phyloP scores from a whole-genome alignment of 129 eudicot species.

The Flaveria trinervia region DNA sequence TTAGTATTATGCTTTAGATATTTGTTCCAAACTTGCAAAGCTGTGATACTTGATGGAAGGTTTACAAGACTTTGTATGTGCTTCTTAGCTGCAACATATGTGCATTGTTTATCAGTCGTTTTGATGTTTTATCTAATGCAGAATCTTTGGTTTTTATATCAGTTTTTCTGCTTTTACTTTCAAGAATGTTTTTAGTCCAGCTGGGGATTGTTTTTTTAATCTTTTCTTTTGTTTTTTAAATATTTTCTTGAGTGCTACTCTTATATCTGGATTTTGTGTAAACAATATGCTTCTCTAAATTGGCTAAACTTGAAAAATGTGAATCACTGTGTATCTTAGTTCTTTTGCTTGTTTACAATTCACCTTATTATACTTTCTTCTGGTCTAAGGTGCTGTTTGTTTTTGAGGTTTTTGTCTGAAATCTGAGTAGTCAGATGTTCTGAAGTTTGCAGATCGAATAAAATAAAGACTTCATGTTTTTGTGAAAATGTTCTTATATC shows the following conservation, averaged over 20 bases:
- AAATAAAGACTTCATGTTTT: background rate
- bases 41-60: slow-evolving; percentile 6
- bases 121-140: slow-evolving; percentile 3
- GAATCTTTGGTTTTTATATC: background rate
- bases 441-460: background rate
- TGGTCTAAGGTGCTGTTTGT: background rate
- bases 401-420: background rate
- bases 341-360: background rate
- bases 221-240: background rate
- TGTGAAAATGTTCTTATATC: background rate
- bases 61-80: slow-evolving; percentile 14
- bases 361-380: background rate
- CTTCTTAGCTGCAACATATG: slow-evolving; percentile 19
- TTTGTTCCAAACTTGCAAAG: slow-evolving; percentile 22
- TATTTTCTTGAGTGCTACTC: background rate
- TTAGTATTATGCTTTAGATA: slow-evolving; percentile 32
- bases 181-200: background rate
- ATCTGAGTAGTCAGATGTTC: background rate
- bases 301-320: background rate
- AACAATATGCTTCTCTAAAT: background rate
- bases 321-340: background rate
- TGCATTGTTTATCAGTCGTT: slow-evolving; percentile 11
- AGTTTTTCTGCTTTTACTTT: background rate
- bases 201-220: background rate
- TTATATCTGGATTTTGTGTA: too few relatives aligned